Evolutionary conservation across 1,284 basidiomycete genomes (phyloP).

Genomic region (Trametes hirsuta): DNA sequence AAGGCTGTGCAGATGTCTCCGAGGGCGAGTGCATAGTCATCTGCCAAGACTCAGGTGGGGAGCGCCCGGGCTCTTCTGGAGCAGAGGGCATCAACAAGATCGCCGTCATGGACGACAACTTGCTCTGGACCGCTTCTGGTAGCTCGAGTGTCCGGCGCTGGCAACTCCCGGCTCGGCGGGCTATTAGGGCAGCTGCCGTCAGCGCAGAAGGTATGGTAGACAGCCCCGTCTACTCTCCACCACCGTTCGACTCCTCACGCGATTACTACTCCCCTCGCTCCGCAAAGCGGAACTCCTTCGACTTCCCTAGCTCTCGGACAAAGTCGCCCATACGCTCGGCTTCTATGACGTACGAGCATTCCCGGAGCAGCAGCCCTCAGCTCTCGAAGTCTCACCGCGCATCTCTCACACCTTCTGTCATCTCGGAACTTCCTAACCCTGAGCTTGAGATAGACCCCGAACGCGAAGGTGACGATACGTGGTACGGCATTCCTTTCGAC

Average conservation of each 20-base stretch:
- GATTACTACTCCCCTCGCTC: slow-evolving; percentile 27
- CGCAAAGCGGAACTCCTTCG: slow-evolving; percentile 28
- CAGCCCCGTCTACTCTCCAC: slow-evolving; percentile 24
- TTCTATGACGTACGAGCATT: slow-evolving; percentile 11
- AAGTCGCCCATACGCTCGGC: slow-evolving; percentile 19
- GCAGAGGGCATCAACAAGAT: slow-evolving; percentile 85
- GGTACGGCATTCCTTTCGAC: slow-evolving; percentile 78
- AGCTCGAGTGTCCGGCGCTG: slow-evolving; percentile 84
- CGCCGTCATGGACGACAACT: slow-evolving; percentile 81
- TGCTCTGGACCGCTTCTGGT: slow-evolving; percentile 91
- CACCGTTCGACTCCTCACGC: slow-evolving; percentile 19
- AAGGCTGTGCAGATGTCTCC: slow-evolving; percentile 76
- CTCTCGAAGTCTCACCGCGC: slow-evolving; percentile 18
- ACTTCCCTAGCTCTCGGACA: slow-evolving; percentile 15
- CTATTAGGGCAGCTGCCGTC: slow-evolving; percentile 38
- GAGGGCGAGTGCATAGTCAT: slow-evolving; percentile 91
- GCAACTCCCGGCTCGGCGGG: slow-evolving; percentile 59
- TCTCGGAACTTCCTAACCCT: slow-evolving; percentile 3
- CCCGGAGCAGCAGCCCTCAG: slow-evolving; percentile 24
- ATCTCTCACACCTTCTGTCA: slow-evolving; percentile 22
- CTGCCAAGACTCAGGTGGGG: slow-evolving; percentile 59
- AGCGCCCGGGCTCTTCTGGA: slow-evolving; percentile 30
- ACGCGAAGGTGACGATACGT: slow-evolving; percentile 48
- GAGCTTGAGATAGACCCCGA: slow-evolving; percentile 23
- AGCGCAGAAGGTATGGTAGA: slow-evolving; percentile 34